A percentile compares a stretch with the other conserved stretches of the same genome.
phyloP scores from a whole-genome alignment of 306 rosid genomes.

The Benincasa hispida region DNA sequence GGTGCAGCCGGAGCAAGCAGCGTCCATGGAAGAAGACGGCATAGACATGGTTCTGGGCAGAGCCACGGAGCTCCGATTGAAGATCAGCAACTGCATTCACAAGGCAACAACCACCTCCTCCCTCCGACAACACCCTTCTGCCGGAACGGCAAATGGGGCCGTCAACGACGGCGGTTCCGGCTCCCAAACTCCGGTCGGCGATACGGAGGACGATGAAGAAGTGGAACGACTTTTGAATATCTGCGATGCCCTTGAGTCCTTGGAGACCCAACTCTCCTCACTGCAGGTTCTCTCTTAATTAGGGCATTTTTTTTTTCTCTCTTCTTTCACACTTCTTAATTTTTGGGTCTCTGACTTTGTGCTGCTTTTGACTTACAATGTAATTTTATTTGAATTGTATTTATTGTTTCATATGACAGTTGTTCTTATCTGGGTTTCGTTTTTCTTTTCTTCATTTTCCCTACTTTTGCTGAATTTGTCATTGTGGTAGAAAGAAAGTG shows the following conservation, averaged over 20 bases:
- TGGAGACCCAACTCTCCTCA: conserved; percentile 73
- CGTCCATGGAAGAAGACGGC: conserved; percentile 62
- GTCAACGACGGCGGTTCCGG: conserved; percentile 6
- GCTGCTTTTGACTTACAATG: background rate
- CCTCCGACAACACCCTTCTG: conserved; percentile 4
- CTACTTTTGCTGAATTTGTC: background rate
- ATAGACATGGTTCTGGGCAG: conserved; percentile 72
- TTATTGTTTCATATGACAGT: background rate
- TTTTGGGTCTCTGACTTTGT: background rate
- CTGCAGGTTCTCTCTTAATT: conserved; percentile 43
- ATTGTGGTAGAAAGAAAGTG: background rate
- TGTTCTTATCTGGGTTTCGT: background rate
- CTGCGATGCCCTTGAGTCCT: conserved; percentile 75
- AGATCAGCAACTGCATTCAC: conserved; percentile 64
- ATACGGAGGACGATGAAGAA: conserved; percentile 33
- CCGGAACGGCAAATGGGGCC: conserved; percentile 1
- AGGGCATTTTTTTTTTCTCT: background rate
- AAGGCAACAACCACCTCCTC: conserved; percentile 10
- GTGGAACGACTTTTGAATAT: conserved; percentile 53
- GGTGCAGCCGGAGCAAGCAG: background rate
- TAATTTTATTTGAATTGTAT: background rate
- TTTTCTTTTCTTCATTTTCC: background rate
- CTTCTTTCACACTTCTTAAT: background rate
- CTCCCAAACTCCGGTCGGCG: conserved; percentile 1
- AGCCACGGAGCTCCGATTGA: conserved; percentile 80